A percentile compares a stretch with the other conserved stretches of the same genome.
These are phyloP conservation scores for Colletotrichum sublineola DNA, from an alignment of 2,329 filamentous ascomycete species.

Conservation along the genomic window DNA sequence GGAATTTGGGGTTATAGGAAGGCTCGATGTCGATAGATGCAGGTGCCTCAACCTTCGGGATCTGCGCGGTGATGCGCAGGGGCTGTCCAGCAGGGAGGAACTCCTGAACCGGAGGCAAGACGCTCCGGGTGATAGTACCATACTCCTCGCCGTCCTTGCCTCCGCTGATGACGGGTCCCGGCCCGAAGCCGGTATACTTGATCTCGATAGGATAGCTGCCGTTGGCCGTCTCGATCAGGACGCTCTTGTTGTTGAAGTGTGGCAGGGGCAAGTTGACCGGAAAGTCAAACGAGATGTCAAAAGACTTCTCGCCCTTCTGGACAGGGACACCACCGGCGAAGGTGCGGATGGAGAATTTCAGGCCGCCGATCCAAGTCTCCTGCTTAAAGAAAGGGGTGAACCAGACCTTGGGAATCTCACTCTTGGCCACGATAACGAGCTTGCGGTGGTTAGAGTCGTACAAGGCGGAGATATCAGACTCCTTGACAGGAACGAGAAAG, in stretches of 20 bases:
- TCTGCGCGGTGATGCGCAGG: constrained; percentile 18
- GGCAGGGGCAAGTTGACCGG: neutral
- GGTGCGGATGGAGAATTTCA: neutral
- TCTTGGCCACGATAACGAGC: constrained; percentile 10
- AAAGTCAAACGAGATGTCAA: neutral
- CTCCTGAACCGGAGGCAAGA: neutral
- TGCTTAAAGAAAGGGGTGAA: constrained; percentile 6
- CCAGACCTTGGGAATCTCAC: neutral
- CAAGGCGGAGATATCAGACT: neutral
- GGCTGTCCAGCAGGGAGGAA: constrained; percentile 10
- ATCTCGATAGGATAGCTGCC: neutral
- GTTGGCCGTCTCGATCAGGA: neutral
- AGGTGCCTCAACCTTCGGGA: neutral
- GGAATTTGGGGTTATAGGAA: constrained; percentile 3
- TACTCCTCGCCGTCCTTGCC: neutral
- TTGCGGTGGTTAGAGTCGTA: neutral
- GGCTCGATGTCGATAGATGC: neutral
- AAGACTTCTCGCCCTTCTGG: neutral
- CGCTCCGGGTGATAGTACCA: neutral
- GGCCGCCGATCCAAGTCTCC: neutral
- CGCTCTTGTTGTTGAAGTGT: neutral
- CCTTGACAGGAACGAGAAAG: constrained; percentile 4
- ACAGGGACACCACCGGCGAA: neutral
- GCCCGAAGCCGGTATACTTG: neutral
- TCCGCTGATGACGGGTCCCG: neutral